These are phyloP conservation scores for Tylopilus plumbeoviolaceoides DNA, from an alignment of 768 basidiomycete genomes.

Conservation along the genomic window DNA sequence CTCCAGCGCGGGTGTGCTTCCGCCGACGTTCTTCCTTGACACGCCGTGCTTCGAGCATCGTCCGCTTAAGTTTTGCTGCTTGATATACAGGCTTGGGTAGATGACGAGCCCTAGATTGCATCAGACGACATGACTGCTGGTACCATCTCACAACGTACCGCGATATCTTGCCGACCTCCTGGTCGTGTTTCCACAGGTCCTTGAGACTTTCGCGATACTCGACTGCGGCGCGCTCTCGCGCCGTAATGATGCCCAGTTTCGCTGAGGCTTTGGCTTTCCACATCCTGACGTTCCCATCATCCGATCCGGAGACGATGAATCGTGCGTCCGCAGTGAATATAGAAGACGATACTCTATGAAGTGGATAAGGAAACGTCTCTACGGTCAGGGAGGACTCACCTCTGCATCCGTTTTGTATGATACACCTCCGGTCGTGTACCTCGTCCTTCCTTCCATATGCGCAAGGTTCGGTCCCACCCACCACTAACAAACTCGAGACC, in stretches of 20 bases:
- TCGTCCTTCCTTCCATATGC: conserved; percentile 87
- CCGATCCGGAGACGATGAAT: conserved; percentile 87
- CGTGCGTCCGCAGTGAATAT: conserved; percentile 87
- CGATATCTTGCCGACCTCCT: conserved; percentile 74
- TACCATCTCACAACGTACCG: conserved; percentile 47
- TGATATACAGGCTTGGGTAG: conserved; percentile 90
- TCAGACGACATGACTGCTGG: conserved; percentile 2
- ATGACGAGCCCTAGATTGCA: conserved; percentile 58
- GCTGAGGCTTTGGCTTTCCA: conserved; percentile 95
- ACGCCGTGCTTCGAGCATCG: conserved; percentile 85
- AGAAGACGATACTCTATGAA: conserved; percentile 75
- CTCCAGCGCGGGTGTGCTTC: conserved; percentile 83
- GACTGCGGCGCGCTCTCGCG: conserved; percentile 84
- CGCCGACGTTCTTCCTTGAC: conserved; percentile 93
- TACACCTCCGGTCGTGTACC: conserved; percentile 87
- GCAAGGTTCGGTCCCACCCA: conserved; percentile 91
- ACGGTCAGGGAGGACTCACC: conserved; percentile 41
- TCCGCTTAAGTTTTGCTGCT: conserved; percentile 80
- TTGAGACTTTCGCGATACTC: conserved; percentile 90
- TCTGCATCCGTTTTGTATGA: conserved; percentile 98
- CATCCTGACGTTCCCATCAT: conserved; percentile 91
- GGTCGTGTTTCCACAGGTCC: conserved; percentile 84
- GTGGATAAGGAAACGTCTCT: background rate
- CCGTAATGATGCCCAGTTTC: conserved; percentile 86
- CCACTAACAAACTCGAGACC: conserved; percentile 95